phyloP scores from a whole-genome alignment of 768 basidiomycete species.

The Amanita thiersii region DNA sequence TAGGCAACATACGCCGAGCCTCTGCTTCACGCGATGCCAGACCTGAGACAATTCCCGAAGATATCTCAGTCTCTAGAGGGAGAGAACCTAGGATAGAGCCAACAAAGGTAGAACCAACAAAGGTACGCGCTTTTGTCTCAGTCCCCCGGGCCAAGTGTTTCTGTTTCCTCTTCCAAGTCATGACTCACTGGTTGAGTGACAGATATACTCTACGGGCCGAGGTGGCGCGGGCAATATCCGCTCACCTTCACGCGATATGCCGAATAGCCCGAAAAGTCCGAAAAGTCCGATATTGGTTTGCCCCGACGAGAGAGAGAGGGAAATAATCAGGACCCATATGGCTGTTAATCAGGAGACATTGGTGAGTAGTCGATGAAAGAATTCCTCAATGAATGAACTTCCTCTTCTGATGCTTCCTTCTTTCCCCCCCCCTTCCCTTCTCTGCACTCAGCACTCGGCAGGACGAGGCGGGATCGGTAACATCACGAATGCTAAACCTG shows the following conservation, averaged over 20 bases:
- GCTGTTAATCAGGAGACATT: slow-evolving; percentile 21
- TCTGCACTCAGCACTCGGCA: slow-evolving; percentile 34
- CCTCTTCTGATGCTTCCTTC: slow-evolving; percentile 4
- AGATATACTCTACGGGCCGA: slow-evolving; percentile 56
- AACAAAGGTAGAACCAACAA: slow-evolving; percentile 31
- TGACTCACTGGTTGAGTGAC: neutral
- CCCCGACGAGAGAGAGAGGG: slow-evolving; percentile 26
- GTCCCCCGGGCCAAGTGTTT: slow-evolving; percentile 1
- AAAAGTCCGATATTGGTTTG: slow-evolving; percentile 13
- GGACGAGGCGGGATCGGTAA: slow-evolving; percentile 66
- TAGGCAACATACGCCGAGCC: slow-evolving; percentile 54
- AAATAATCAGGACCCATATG: slow-evolving; percentile 28
- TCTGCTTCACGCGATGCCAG: slow-evolving; percentile 38
- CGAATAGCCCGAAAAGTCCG: too few relatives aligned
- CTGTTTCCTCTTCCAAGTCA: slow-evolving; percentile 7
- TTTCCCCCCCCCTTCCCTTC: neutral
- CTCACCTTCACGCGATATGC: slow-evolving; percentile 56
- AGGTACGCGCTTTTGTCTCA: neutral
- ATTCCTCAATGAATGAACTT: too few relatives aligned
- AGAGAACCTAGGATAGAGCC: slow-evolving; percentile 40
- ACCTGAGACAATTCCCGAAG: slow-evolving; percentile 39
- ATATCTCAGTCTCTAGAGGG: slow-evolving; percentile 50
- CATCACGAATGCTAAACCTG: too few relatives aligned
- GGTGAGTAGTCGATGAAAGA: slow-evolving; percentile 28
- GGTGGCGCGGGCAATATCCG: slow-evolving; percentile 85